Evolutionary conservation across 2,329 filamentous ascomycete genomes (phyloP), one percentile per base, ranked within the genome.

Genomic region (Pestalotiopsis sp.): DNA sequence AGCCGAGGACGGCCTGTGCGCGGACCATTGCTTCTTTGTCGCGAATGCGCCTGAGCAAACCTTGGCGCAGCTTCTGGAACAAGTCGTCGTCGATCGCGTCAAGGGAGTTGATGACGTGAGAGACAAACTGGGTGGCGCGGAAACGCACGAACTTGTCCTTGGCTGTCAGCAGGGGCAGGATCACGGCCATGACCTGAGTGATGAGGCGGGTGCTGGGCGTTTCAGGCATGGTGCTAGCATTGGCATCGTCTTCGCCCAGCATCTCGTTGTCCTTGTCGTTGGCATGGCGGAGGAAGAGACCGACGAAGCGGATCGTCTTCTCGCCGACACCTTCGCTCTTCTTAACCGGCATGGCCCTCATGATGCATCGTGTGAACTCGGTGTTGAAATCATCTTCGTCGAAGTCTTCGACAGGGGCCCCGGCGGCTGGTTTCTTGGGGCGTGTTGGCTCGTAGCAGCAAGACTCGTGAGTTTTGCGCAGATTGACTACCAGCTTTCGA

Each of bases 131-230:
- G 0, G 95, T 97, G 4, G 94, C 90, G 69, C 96, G 88, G 80
- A 94, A 99, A 69, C 96, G 90, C 61, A 98, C 92, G 69, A 92
- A 92, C 81, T 98, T 98, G 81, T 99, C 96, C 81, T 97, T 98
- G 58, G 93, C 90, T 11, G 87, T 87, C 70, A 97, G 85, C n/a
- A 97, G 83, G 4, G 92, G 92, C 3, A 97, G 84, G 23, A 96
- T 82, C 6, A 90, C 86, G 66, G 90, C 89, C 75, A 98, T 88
- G 45, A 98, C 86, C 38, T 90, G 87, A 2, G 90, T 90, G 0
- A 90, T 93, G 27, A 98, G 87, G 64, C 95, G 90, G 27, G 91
- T 93, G 72, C 90, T 96, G 0, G 95, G 94, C 0, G 94, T 97
- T 76, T 97, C 93, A 3, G 90, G 89, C 79, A 95, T 87, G 67